Percentiles rank a stretch among this genome's conserved stretches.
Evolutionary conservation across 352 stramenopile species (phyloP).

Genomic region (Pythium aphanidermatum): DNA sequence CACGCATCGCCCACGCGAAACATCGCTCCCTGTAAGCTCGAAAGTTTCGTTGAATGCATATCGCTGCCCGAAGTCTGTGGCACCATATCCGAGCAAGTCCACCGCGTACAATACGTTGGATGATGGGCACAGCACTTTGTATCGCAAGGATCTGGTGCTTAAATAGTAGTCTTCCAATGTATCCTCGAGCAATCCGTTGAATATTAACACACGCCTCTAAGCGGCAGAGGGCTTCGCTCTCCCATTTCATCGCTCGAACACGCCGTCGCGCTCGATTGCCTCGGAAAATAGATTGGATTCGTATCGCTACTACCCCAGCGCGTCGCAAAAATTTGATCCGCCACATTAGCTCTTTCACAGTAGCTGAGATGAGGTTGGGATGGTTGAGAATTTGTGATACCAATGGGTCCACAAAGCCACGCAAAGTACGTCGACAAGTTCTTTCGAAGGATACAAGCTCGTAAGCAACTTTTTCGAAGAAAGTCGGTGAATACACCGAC

Average conservation of each 20-base stretch:
- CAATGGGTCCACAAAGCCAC: not conserved
- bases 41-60: conserved; percentile 50
- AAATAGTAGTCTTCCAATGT: conserved; percentile 39
- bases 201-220: conserved; percentile 20
- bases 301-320: conserved; percentile 39
- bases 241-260: conserved; percentile 30
- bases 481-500: not conserved
- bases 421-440: not conserved
- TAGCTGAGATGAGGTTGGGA: conserved; percentile 31
- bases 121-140: conserved; percentile 32
- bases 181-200: conserved; percentile 51
- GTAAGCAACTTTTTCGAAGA: not conserved
- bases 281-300: conserved; percentile 63
- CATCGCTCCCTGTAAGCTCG: conserved; percentile 45
- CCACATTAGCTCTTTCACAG: conserved; percentile 54
- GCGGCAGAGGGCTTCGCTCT: conserved; percentile 24
- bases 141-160: conserved; percentile 28
- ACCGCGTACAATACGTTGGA: conserved; percentile 49
- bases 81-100: conserved; percentile 31
- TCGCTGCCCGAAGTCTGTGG: conserved; percentile 28
- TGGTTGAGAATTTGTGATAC: conserved; percentile 17
- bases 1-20: conserved; percentile 40
- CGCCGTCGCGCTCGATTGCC: conserved; percentile 49
- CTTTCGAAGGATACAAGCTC: not conserved
- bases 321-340: conserved; percentile 51